Evolutionary conservation across 2,329 filamentous ascomycete species (phyloP), one percentile per base, ranked within the genome.

Genomic region (Pseudogymnoascus sp.): DNA sequence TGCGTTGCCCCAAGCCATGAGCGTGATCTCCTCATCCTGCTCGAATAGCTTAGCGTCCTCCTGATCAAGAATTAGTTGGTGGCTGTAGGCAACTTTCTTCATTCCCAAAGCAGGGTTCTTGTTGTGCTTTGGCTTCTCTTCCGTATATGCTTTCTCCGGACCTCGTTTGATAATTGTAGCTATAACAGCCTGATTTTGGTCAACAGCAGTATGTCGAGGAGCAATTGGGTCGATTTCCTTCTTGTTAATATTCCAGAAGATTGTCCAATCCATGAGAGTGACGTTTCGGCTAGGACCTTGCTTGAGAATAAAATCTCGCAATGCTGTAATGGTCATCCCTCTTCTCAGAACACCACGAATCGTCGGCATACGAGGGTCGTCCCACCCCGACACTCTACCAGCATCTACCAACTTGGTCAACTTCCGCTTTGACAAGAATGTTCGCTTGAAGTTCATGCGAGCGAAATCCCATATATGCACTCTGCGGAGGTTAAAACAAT

Each of bases 1-100:
- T 13, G 90, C 91, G 72, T 96, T 96, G 70, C 93, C 93, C 93
- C 93, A 98, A 75, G 90, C 89, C 93, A 97, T 97, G 43, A 97
- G 82, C 0, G 93, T 97, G 71, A 98, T 90, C 77, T 97, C 93
- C 79, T 98, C 93, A 73, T 89, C 87, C 66, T 89, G 82, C 70
- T 86, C 89, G 78, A 97, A 96, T 28, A 83, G 84, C 74, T 88
- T 87, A 66, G 89, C 91, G 71, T 98, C 93, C 60, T 83, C 89
- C 77, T 97, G 93, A 74, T 97, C 93, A 62, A 98, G 79, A 66
- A 95, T 80, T 68, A 97, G 81, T 67, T 87, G 83, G 64, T 83
- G 83, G 73, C 89, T 90, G 75, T 88, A 96, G 25, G 85, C 82
- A 4, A 96, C 90, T 78, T 91, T 90, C 83, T 97, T 97, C 71